Evolutionary conservation across 495 filamentous ascomycete genomes (phyloP), one percentile per base, ranked within the genome.

Genomic region (Xylaria grammica): DNA sequence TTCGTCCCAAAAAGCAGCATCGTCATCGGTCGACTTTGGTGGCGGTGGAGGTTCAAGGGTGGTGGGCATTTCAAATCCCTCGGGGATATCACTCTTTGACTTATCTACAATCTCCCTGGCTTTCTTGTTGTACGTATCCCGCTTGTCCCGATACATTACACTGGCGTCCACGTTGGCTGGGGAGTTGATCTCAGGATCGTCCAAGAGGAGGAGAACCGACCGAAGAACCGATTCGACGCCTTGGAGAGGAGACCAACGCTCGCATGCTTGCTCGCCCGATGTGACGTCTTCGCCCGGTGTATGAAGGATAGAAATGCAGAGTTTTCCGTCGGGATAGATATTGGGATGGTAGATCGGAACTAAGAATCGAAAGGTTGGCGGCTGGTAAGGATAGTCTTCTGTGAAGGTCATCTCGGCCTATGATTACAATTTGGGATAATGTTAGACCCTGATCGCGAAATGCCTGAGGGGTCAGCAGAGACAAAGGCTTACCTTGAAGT

Each of bases 271-370:
- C 77, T 97, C 95, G 54, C 95, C 95, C 27, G 93, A 97, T 81
- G 91, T 92, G 66, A 89, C 85, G 72, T 97, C 94, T 55, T 97
- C 92, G 63, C 94, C 95, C 1, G 95, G 93, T 10, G 88, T 82
- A 77, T 99, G 94, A 4, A 99, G 86, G 69, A 99, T 99, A 44
- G 94, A 97, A 74, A 99, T 97, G 81, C 95, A 98, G 19, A 98
- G 85, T 59, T 88, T 89, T 68, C 95, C 95, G 75, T 97, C 91
- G 8, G 84, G 75, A 77, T 97, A 97, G 74, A 99, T 88, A 74
- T 99, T 99, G 6, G 95, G 95, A 77, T 99, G 95, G 76, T 89
- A 92, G 65, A 84, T 79, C 24, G 93, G 91, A 9, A 87, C 84
- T 17, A 85, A 72, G 82, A 99, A 97, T 54, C 88, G 87, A 80